Evolutionary conservation across 139 green algal species (phyloP).

Genomic region (Tetraselmis chui): DNA sequence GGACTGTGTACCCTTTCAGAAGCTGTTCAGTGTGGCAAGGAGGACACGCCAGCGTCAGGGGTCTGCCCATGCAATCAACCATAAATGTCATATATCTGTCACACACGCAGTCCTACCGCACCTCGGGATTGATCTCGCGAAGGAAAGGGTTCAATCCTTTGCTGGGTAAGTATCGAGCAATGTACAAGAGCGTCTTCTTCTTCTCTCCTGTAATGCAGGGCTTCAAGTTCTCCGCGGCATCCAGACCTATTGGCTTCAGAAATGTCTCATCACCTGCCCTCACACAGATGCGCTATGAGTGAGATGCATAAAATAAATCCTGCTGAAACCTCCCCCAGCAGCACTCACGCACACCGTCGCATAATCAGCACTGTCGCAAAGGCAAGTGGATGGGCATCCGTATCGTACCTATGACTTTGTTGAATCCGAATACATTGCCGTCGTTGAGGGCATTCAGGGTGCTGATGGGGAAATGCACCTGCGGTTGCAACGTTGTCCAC

Average conservation of each 20-base stretch:
- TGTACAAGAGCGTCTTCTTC: neutral
- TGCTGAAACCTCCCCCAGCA: too few relatives aligned
- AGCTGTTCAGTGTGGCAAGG: neutral
- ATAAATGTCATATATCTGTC: too few relatives aligned
- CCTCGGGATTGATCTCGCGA: neutral
- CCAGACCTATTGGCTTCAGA: neutral
- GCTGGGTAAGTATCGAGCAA: neutral
- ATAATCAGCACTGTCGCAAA: too few relatives aligned
- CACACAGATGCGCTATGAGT: too few relatives aligned
- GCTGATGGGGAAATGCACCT: neutral
- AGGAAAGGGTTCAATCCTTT: neutral
- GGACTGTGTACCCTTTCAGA: neutral
- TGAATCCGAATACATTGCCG: neutral
- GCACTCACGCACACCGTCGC: too few relatives aligned
- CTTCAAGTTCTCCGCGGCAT: neutral
- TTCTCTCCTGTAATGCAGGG: neutral
- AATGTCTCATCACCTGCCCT: neutral
- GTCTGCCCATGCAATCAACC: too few relatives aligned
- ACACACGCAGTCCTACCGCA: too few relatives aligned
- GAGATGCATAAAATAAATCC: too few relatives aligned
- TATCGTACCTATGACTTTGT: neutral
- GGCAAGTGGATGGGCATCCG: too few relatives aligned
- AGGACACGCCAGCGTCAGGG: too few relatives aligned
- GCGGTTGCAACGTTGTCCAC: too few relatives aligned
- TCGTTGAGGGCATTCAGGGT: neutral